Conservation (phyloP, 2,329 filamentous ascomycete species). For the Fusarium annulatum region DNA sequence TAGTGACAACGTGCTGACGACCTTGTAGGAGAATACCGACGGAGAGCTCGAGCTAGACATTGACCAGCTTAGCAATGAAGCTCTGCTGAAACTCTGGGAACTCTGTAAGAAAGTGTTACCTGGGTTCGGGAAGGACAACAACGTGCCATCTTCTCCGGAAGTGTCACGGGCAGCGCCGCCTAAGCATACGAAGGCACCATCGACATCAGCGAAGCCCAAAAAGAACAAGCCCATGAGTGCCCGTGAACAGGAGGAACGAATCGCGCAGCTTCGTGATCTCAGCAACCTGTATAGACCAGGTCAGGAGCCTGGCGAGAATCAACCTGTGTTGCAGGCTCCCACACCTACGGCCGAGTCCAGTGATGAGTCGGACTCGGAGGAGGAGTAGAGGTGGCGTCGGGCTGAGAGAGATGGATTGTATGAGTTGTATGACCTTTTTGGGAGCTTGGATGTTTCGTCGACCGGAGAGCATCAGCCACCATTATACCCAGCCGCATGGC, state of each 20-base stretch:
- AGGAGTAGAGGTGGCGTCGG: conserved; percentile 51
- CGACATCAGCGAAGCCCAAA: conserved; percentile 65
- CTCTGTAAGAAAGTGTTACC: conserved; percentile 58
- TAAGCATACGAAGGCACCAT: conserved; percentile 48
- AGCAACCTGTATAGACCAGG: conserved; percentile 56
- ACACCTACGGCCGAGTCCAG: conserved; percentile 51
- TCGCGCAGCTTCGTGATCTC: conserved; percentile 68
- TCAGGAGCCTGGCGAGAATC: conserved; percentile 47
- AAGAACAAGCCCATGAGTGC: conserved; percentile 83
- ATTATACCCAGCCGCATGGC: conserved; percentile 46
- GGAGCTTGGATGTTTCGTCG: conserved; percentile 36
- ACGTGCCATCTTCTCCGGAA: conserved; percentile 47
- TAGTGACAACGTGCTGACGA: conserved; percentile 11
- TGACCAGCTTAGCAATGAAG: conserved; percentile 66
- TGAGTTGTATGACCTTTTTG: conserved; percentile 40
- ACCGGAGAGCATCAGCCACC: conserved; percentile 39
- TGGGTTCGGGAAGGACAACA: conserved; percentile 52
- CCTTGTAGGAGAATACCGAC: conserved; percentile 64
- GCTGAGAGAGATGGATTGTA: conserved; percentile 38
- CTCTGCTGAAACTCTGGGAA: conserved; percentile 63
- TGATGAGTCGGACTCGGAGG: conserved; percentile 61
- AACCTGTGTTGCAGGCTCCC: conserved; percentile 41
- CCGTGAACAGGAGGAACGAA: conserved; percentile 73
- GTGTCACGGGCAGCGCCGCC: conserved; percentile 42
- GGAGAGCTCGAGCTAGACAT: conserved; percentile 71